A percentile compares a stretch with the other conserved stretches of the same genome.
Conservation (phyloP, 1,284 basidiomycete genomes). For the Caloboletus firmus region DNA sequence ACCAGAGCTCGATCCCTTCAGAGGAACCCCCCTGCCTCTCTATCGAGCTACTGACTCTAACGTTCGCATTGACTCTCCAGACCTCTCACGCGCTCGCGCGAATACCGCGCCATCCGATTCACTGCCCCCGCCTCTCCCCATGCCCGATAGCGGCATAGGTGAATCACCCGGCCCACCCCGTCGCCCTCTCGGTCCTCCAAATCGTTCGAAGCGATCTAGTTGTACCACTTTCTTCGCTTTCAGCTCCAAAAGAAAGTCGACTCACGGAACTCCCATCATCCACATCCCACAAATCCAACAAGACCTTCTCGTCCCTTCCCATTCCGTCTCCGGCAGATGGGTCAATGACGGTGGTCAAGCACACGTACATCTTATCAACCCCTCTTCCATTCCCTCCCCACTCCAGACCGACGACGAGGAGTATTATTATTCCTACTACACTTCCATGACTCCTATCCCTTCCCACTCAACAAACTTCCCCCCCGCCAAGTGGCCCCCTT, state of each 20-base stretch:
- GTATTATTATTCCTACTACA: conserved; percentile 47
- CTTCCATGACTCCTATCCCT: conserved; percentile 26
- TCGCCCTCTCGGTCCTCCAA: conserved; percentile 20
- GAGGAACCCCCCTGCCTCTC: conserved; percentile 29
- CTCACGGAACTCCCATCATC: conserved; percentile 10
- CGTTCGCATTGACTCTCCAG: conserved; percentile 8
- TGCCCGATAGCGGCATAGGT: conserved; percentile 54
- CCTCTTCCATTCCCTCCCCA: conserved; percentile 24
- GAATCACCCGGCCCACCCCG: conserved; percentile 52
- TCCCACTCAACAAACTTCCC: neutral
- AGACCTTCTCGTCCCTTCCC: conserved; percentile 9
- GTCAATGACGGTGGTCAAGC: conserved; percentile 2
- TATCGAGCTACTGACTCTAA: neutral
- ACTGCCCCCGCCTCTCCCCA: conserved; percentile 43
- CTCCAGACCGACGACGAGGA: conserved; percentile 37
- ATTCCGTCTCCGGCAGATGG: conserved; percentile 23
- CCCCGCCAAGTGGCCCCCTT: conserved; percentile 7
- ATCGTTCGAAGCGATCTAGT: conserved; percentile 43
- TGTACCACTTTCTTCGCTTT: conserved; percentile 44
- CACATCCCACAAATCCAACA: conserved; percentile 16
- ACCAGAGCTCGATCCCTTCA: conserved; percentile 34
- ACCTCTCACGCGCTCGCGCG: conserved; percentile 8
- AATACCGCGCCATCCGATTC: conserved; percentile 30
- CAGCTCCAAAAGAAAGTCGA: conserved; percentile 25
- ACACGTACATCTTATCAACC: conserved; percentile 17